These are phyloP conservation scores for Pelargonium nanum DNA, from an alignment of 345 rosid genomes.

Conservation along the genomic window DNA sequence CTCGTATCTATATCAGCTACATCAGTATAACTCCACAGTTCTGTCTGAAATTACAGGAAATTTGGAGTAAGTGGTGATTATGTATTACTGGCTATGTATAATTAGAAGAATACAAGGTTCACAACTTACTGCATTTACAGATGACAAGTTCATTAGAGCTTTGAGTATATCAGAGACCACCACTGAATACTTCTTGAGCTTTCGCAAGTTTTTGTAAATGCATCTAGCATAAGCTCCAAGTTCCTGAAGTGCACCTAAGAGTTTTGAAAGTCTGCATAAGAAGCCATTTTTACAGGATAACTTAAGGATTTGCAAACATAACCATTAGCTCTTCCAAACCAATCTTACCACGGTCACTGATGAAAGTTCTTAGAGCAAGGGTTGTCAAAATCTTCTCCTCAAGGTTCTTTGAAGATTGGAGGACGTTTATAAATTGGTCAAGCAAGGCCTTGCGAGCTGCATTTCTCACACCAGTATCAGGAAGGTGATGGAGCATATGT, in stretches of 20 bases:
- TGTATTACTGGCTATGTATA: background rate
- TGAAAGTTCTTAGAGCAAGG: constrained; percentile 48
- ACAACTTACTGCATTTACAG: constrained; percentile 51
- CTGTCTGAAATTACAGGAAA: constrained; percentile 26
- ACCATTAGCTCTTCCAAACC: background rate
- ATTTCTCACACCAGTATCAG: constrained; percentile 38
- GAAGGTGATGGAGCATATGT: constrained; percentile 47
- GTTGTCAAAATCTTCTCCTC: constrained; percentile 59
- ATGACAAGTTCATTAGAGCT: constrained; percentile 46
- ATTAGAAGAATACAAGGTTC: background rate
- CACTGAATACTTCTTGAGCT: constrained; percentile 38
- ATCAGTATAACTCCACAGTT: constrained; percentile 46
- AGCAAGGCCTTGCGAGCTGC: constrained; percentile 42
- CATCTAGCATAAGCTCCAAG: constrained; percentile 46
- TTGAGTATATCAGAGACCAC: constrained; percentile 39
- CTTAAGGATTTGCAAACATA: background rate
- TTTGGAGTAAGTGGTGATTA: too few species aligned
- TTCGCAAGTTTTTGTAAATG: constrained; percentile 44
- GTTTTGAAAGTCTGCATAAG: background rate
- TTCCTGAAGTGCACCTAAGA: constrained; percentile 38
- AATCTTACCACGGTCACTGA: constrained; percentile 34
- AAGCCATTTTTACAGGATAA: background rate
- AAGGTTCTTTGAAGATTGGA: constrained; percentile 47
- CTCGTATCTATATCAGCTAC: constrained; percentile 28
- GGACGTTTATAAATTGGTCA: constrained; percentile 42